These are phyloP conservation scores for Fraxinus baroniana DNA, from an alignment of 305 asterid genomes.

Conservation along the genomic window DNA sequence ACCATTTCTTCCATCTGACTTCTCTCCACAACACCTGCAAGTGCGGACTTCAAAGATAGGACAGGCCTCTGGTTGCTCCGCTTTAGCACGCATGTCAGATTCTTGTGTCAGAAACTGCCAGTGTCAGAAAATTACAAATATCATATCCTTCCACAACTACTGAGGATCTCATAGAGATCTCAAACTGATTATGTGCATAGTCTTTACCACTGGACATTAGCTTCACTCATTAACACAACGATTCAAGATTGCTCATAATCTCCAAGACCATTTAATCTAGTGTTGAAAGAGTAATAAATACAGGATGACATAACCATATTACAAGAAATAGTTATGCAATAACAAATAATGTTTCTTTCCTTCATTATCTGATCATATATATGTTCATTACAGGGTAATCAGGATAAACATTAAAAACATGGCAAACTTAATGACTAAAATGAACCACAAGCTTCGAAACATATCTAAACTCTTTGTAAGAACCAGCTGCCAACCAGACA, in stretches of 20 bases:
- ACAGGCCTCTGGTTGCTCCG: slow-evolving; percentile 28
- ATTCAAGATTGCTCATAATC: not conserved
- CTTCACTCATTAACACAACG: not conserved
- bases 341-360: not conserved
- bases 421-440: not conserved
- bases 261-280: not conserved
- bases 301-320: not conserved
- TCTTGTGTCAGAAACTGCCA: slow-evolving; percentile 34
- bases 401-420: not conserved
- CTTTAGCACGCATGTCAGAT: slow-evolving; percentile 26
- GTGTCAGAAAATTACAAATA: slow-evolving; percentile 13
- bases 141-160: not conserved
- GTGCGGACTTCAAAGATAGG: slow-evolving; percentile 32
- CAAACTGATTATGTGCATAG: not conserved
- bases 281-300: not conserved
- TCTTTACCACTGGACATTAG: not conserved
- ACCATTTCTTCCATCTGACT: slow-evolving; percentile 62
- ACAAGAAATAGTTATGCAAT: not conserved
- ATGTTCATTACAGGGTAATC: not conserved
- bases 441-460: not conserved
- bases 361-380: not conserved
- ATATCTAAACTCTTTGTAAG: not conserved
- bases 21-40: slow-evolving; percentile 59
- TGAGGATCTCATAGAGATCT: not conserved
- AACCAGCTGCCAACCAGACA: not conserved